Conservation (phyloP, 148 eudicot genomes). For the Rhododendron williamsianum region DNA sequence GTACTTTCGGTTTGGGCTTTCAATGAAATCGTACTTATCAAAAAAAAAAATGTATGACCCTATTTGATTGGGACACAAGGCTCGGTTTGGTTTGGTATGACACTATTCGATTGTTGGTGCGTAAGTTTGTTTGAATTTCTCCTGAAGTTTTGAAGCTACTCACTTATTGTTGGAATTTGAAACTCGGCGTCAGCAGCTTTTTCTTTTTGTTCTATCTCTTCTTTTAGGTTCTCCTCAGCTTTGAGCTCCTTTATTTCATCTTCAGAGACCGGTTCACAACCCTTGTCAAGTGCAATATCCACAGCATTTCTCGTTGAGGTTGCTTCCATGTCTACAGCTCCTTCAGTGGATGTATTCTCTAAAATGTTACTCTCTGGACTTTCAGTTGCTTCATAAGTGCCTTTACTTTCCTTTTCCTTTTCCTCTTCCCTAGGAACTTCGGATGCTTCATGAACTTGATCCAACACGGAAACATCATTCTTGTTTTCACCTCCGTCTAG, state of each 20-base stretch:
- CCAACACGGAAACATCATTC: neutral
- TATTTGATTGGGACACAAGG: neutral
- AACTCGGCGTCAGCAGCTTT: neutral
- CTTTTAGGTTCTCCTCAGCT: conserved; percentile 7
- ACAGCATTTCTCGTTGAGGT: neutral
- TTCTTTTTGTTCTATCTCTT: conserved; percentile 1
- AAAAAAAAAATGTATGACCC: neutral
- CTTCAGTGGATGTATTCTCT: conserved; percentile 13
- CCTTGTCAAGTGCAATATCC: conserved; percentile 7
- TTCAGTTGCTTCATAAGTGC: conserved; percentile 1
- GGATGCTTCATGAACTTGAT: conserved; percentile 7
- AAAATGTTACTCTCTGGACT: conserved; percentile 9
- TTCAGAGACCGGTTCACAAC: neutral
- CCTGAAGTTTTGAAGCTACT: conserved; percentile 4
- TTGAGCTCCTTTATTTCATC: conserved; percentile 4
- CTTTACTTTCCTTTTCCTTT: neutral
- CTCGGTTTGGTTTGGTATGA: neutral
- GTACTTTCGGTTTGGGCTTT: neutral
- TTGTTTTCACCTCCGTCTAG: neutral
- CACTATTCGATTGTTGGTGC: neutral
- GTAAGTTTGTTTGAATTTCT: neutral
- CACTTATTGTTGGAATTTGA: conserved; percentile 11
- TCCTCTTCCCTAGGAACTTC: conserved; percentile 5
- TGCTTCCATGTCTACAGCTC: neutral
- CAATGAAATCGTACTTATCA: neutral